phyloP scores from a whole-genome alignment of 345 rosid species.

The Hirschfeldia incana region DNA sequence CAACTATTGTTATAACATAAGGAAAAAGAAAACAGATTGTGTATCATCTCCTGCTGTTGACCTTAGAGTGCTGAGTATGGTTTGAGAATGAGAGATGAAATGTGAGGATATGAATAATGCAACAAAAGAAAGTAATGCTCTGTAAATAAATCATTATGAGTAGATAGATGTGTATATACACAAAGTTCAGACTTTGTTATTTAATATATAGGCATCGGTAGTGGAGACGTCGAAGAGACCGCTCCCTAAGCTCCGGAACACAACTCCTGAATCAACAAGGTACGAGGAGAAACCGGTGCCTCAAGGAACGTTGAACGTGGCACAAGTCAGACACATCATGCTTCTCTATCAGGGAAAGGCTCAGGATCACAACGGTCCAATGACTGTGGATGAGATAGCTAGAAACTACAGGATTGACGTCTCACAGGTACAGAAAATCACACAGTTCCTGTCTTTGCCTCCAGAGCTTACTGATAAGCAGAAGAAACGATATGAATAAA shows the following conservation, averaged over 20 bases:
- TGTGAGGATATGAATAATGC: too few species aligned
- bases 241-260: conserved; percentile 78
- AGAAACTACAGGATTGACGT: conserved; percentile 60
- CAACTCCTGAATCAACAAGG: conserved; percentile 57
- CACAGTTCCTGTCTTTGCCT: conserved; percentile 68
- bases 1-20: too few species aligned
- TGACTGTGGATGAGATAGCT: conserved; percentile 69
- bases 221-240: conserved; percentile 67
- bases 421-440: conserved; percentile 55
- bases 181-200: not conserved
- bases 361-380: conserved; percentile 60
- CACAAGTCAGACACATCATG: conserved; percentile 73
- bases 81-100: too few species aligned
- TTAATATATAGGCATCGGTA: conserved; percentile 60
- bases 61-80: too few species aligned
- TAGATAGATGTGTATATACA: not conserved
- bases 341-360: conserved; percentile 80
- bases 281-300: conserved; percentile 63
- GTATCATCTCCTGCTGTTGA: too few species aligned
- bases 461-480: conserved; percentile 47
- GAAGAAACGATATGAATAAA: conserved; percentile 33
- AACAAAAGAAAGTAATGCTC: too few species aligned
- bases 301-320: conserved; percentile 70
- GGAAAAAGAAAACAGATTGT: too few species aligned
- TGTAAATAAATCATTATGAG: too few species aligned